These are phyloP conservation scores for Citrus glauca DNA, from an alignment of 345 rosid genomes.

Conservation along the genomic window DNA sequence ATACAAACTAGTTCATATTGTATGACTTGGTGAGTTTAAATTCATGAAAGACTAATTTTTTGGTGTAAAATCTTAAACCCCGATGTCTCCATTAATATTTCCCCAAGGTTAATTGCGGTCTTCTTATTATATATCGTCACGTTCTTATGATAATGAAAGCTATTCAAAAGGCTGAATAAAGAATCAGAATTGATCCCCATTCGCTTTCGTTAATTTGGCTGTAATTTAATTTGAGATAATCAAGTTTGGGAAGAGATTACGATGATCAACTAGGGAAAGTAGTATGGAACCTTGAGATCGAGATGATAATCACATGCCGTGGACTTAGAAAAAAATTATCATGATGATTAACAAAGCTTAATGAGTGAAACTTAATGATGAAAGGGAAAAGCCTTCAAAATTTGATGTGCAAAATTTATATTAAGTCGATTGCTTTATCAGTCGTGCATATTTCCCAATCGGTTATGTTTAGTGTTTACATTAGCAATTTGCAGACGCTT, in stretches of 20 bases:
- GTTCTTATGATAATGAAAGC: not conserved
- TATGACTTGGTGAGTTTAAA: not conserved
- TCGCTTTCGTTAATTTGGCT: not conserved
- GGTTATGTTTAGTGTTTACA: too few relatives aligned
- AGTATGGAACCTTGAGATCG: not conserved
- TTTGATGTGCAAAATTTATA: too few relatives aligned
- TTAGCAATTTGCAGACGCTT: too few relatives aligned
- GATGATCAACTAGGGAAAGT: not conserved
- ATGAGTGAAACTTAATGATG: not conserved
- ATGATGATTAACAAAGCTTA: not conserved
- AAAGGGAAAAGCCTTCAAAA: not conserved
- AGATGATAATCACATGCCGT: not conserved
- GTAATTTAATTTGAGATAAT: too few relatives aligned
- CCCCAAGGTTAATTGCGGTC: not conserved
- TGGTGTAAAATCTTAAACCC: not conserved
- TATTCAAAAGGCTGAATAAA: not conserved
- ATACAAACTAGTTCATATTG: slow-evolving; percentile 14
- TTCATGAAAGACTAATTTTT: not conserved
- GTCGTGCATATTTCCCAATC: too few relatives aligned
- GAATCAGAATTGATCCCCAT: not conserved
- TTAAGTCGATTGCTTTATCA: too few relatives aligned
- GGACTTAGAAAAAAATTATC: not conserved
- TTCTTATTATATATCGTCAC: too few relatives aligned
- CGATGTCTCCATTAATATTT: not conserved
- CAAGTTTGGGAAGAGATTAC: too few relatives aligned